Evolutionary conservation across 2,329 filamentous ascomycete species (phyloP), one percentile per base, ranked within the genome.

Genomic region (Sarocladium brachiariae): DNA sequence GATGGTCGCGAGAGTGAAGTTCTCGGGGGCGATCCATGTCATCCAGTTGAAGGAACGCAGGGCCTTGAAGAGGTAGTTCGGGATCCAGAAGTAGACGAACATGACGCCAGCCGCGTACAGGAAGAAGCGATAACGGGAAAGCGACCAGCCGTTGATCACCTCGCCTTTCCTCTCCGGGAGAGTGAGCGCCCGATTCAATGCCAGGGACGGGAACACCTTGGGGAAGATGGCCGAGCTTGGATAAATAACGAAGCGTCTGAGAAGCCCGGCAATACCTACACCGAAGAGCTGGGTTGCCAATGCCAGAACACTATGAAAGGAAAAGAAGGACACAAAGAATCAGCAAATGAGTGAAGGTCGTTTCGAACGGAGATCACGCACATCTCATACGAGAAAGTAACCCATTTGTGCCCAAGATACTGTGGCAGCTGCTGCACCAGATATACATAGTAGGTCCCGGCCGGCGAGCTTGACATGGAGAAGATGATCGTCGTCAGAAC

Each of bases 401-500:
- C 45, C 45, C 45, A 48, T 48, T 34, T 48, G 27, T 48, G 45
- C 9, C 45, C 45, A 19, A 48, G 45, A 25, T 48, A 48, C 45
- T 70, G 69, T 9, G 74, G 61, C 16, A 54, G 52, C 6, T 58
- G 61, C 49, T 77, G 74, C 8, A 69, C 68, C 65, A 70, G 71
- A 50, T 75, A 68, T 48, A 76, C 72, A 55, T 70, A 67, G 58
- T 70, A 70, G 3, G 72, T 74, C 57, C 75, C 75, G 1, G 73
- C 72, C 9, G 65, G 61, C 51, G 66, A 66, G 55, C 66, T 72
- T 25, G 69, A 69, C 4, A 74, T 73, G 60, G 81, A 80, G 47
- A 79, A 75, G 69, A 78, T 78, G 55, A 80, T 76, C 2, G 75
- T 75, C 31, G 80, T 75, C n/a, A 81, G 62, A 68, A 78, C 77